Evolutionary conservation across 768 basidiomycete species (phyloP).

Genomic region (Amanita pseudoporphyria): DNA sequence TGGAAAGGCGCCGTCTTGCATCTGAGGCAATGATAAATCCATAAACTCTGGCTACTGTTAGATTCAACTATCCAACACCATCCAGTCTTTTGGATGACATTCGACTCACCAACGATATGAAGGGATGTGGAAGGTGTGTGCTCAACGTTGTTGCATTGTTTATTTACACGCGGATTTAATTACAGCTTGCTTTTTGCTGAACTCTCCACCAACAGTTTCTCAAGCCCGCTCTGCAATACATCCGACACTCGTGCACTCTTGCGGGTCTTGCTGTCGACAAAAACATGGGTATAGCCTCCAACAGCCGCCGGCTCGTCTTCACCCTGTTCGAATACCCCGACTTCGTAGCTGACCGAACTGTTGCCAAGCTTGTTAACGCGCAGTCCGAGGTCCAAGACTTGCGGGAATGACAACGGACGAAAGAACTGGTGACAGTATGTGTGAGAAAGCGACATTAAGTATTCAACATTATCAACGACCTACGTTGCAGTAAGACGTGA

Average conservation of each 20-base stretch:
- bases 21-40: not conserved
- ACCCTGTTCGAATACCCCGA: slow-evolving; percentile 60
- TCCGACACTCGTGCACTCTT: slow-evolving; percentile 28
- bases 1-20: not conserved
- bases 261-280: slow-evolving; percentile 53
- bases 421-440: slow-evolving; percentile 40
- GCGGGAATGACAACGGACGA: slow-evolving; percentile 63
- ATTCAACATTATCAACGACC: slow-evolving; percentile 1
- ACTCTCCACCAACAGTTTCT: not conserved
- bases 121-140: not conserved
- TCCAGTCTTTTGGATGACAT: too few relatives aligned
- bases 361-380: slow-evolving; percentile 58
- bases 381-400: slow-evolving; percentile 60
- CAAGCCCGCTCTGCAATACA: not conserved
- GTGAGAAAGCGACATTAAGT: not conserved
- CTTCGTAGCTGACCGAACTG: slow-evolving; percentile 73
- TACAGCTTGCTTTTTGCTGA: not conserved
- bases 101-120: not conserved
- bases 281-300: slow-evolving; percentile 75
- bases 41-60: not conserved
- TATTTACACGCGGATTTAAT: not conserved
- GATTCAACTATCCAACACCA: not conserved
- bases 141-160: not conserved
- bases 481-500: slow-evolving; percentile 70
- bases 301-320: slow-evolving; percentile 31